Evolutionary conservation across 176 grass and related monocot genomes (phyloP).

Genomic region (Triticum urartu): DNA sequence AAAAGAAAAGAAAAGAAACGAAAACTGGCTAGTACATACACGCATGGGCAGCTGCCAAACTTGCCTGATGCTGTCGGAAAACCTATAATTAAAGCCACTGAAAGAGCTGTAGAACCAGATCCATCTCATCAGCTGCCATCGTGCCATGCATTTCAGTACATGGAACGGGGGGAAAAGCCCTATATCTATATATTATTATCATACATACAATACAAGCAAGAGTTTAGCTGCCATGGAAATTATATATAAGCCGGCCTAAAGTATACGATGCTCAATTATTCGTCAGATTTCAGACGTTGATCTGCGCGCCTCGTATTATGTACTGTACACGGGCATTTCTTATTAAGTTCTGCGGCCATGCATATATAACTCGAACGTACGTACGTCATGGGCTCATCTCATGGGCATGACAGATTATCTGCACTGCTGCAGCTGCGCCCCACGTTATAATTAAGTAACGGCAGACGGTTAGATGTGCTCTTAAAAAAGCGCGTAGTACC

Average conservation of each 20-base stretch:
- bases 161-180: not conserved
- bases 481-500: not conserved
- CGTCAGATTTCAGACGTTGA: not conserved
- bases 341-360: not conserved
- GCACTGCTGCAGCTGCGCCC: not conserved
- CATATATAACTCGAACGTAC: not conserved
- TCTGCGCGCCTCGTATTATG: not conserved
- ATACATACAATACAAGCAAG: too few relatives aligned
- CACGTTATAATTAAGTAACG: not conserved
- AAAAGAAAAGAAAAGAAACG: constrained; percentile 19
- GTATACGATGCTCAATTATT: not conserved
- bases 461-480: not conserved
- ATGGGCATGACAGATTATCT: not conserved
- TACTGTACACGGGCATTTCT: not conserved
- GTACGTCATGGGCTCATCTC: not conserved
- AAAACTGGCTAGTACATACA: constrained; percentile 13
- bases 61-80: constrained; percentile 42
- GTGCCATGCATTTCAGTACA: not conserved
- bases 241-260: not conserved
- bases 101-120: constrained; percentile 2
- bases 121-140: not conserved
- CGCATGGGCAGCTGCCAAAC: constrained; percentile 35
- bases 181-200: too few relatives aligned
- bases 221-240: not conserved
- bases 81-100: constrained; percentile 7